Base-by-base conservation (phyloP, 108 stramenopile genomes). In the Nannochloropsis gaditana region DNA sequence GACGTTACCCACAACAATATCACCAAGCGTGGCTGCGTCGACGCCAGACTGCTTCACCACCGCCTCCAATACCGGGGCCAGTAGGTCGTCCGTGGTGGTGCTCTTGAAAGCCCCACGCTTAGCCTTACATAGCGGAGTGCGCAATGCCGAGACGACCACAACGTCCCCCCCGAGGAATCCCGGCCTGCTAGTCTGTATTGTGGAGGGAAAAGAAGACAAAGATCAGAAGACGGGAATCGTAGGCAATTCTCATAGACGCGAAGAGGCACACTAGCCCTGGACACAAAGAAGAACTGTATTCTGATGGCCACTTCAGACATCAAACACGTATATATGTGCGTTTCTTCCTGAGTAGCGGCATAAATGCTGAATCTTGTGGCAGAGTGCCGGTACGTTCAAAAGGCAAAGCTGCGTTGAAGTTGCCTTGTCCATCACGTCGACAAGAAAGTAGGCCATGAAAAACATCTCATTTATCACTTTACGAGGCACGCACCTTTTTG, bases 1-100 rank as follows among this genome's bases (percentile, higher is more conserved):
- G 43, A 96, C 95, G 88, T 98, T 98, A 43, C 97, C 97, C 1
- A 97, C 90, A 85, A 94, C 93, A 43, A 97, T 92, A 82, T 97
- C 95, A 80, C 94, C 89, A 9, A 95, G 81, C 17, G 45, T 79
- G n/a, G 89, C 90, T 44, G 87, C 47, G 79, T 83, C 86, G 21
- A 89, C 80, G 31, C 89, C 89, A 5, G 90, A 84, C 41, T 86
- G 85, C 84, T 83, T 84, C 45, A 91, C 43, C 11, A 88, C 87
- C 9, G 85, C 86, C 42, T 79, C 81, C 44, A 91, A 84, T 41
- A 90, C 90, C 44, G 89, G 50, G 9, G 86, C 84, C 3, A 90
- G 84, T 44, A 91, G 90, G 17, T 87, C 88, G 45, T 91, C 91
- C 9, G 91, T 90, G 17, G 88, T 91, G 45, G 90, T 91, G 81